Evolutionary conservation across 1,139 yeast genomes (phyloP).

Genomic region (Zygoascus hellenicus): DNA sequence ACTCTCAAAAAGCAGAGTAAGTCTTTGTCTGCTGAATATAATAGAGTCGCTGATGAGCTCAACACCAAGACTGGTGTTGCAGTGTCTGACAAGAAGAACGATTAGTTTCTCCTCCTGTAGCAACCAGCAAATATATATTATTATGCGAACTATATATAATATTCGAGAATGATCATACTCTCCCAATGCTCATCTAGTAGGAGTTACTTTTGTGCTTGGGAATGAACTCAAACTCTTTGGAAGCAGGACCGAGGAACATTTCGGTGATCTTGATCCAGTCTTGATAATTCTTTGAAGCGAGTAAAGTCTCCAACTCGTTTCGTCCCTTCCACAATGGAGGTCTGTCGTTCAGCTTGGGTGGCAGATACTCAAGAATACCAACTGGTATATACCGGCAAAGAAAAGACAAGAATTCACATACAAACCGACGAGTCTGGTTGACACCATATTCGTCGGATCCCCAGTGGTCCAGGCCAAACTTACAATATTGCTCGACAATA

Average conservation of each 20-base stretch:
- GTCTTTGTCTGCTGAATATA: conserved; percentile 60
- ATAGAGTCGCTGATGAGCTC: conserved; percentile 41
- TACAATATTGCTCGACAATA: conserved; percentile 59
- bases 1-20: conserved; percentile 68
- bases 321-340: conserved; percentile 96
- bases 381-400: conserved; percentile 93
- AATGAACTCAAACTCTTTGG: conserved; percentile 65
- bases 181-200: conserved; percentile 40
- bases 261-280: conserved; percentile 98
- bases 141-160: neutral
- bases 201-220: conserved; percentile 96
- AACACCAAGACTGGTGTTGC: conserved; percentile 24
- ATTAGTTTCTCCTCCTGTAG: conserved; percentile 15
- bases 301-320: conserved; percentile 81
- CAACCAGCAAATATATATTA: neutral
- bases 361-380: conserved; percentile 83
- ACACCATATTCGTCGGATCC: conserved; percentile 96
- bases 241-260: conserved; percentile 85
- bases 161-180: too few relatives aligned
- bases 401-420: conserved; percentile 92
- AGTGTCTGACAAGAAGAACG: conserved; percentile 30
- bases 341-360: conserved; percentile 85
- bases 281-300: conserved; percentile 76
- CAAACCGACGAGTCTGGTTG: conserved; percentile 76
- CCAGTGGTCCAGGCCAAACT: conserved; percentile 92